These are phyloP conservation scores for Xylaria sp. DNA, from an alignment of 2,329 filamentous ascomycete species.

Conservation along the genomic window DNA sequence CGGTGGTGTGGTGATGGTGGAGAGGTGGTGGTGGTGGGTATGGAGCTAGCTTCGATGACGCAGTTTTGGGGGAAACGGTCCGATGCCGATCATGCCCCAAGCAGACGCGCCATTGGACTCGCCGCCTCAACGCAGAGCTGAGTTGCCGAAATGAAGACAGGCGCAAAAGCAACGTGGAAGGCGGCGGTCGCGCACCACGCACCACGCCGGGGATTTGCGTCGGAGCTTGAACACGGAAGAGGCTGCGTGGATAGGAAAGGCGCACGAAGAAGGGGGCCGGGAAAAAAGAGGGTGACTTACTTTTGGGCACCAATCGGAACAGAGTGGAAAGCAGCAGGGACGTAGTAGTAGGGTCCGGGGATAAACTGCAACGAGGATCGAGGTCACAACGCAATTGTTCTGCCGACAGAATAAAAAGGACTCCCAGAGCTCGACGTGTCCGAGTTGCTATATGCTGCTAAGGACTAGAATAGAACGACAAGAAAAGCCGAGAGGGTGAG, in stretches of 20 bases:
- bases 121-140: slow-evolving; percentile 25
- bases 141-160: slow-evolving; percentile 29
- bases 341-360: slow-evolving; percentile 41
- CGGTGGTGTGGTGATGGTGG: slow-evolving; percentile 2
- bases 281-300: slow-evolving; percentile 55
- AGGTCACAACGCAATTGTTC: slow-evolving; percentile 32
- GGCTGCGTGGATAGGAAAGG: slow-evolving; percentile 20
- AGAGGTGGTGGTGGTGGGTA: slow-evolving; percentile 13
- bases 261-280: slow-evolving; percentile 31
- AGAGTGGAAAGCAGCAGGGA: slow-evolving; percentile 46
- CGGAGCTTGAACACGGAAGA: slow-evolving; percentile 43
- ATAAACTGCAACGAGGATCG: slow-evolving; percentile 44
- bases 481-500: slow-evolving; percentile 46
- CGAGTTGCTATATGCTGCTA: slow-evolving; percentile 41
- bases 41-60: slow-evolving; percentile 44
- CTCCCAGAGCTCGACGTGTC: slow-evolving; percentile 46
- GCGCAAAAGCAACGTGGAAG: slow-evolving; percentile 14
- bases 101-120: slow-evolving; percentile 32
- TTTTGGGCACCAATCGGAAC: slow-evolving; percentile 62
- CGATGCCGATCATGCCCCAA: slow-evolving; percentile 41
- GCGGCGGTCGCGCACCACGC: slow-evolving; percentile 3
- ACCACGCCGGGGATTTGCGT: slow-evolving; percentile 9
- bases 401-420: slow-evolving; percentile 40
- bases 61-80: slow-evolving; percentile 43
- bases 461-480: slow-evolving; percentile 38